Base-by-base conservation (phyloP, 192 early-diverging fungal genomes). In the Backusella tuberculispora region DNA sequence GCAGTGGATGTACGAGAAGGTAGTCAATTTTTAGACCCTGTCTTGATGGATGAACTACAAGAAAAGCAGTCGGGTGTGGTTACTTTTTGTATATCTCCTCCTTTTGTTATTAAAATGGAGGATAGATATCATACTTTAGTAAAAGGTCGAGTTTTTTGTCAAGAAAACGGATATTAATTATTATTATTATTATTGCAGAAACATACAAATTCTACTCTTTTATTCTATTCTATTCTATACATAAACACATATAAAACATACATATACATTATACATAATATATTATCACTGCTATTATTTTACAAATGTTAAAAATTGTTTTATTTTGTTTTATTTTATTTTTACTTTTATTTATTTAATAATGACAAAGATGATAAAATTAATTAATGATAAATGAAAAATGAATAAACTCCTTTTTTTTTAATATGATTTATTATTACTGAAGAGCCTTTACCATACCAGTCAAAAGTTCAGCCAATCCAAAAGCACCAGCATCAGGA, bases 401-500 rank as follows among this genome's bases (percentile, higher is more conserved):
- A 34, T 34, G 29, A 34, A 34, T 34, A 34, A 34, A 34, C 29
- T 50, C 19, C 42, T 43, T 50, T 50, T 50, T n/a, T 50, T 50
- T 50, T 8, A 8, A 19, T 21, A 19, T 50, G 10, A 8, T 53
- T 6, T 46, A 14, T 10, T 46, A 26, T 60, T 60, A 60, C 10
- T 60, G 21, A 6, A 60, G 21, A 26, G 53, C 21, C 4, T 60
- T 60, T 5, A 60, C 21, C 71, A 92, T 82, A 21, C 88, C 90
- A 50, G 67, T 78, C 42, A 91, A 74, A 24, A 92, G 82, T 3
- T 85, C 79, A 26, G 87, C 81, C 8, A 92, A 82, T 0, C 90
- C 91, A 19, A 69, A 88, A 34, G 91, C 91, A 38, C 91, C 91
- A 40, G 90, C 90, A 83, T 92, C 83, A 10, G 80, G 83, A 29